These are phyloP conservation scores for Eremothecium sinecaudum DNA, from an alignment of 1,139 yeast genomes.

Conservation along the genomic window DNA sequence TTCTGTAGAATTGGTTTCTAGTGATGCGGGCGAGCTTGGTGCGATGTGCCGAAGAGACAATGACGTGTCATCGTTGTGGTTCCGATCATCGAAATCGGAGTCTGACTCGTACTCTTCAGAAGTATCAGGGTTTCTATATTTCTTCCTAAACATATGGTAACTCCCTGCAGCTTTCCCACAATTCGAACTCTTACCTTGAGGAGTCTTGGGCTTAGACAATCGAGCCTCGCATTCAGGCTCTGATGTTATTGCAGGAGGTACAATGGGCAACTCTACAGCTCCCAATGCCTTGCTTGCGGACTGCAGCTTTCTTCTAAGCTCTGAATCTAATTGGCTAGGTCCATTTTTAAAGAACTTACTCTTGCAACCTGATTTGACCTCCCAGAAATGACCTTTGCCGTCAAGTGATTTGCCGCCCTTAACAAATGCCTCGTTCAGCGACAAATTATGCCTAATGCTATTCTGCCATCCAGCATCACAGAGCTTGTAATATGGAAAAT, in stretches of 20 bases:
- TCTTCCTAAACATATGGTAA: constrained; percentile 2
- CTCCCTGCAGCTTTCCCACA: constrained; percentile 1
- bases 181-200: background rate
- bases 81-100: background rate
- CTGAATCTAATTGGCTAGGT: constrained; percentile 14
- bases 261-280: background rate
- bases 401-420: constrained; percentile 89
- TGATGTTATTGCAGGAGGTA: background rate
- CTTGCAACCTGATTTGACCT: constrained; percentile 75
- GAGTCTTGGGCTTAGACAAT: background rate
- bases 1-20: background rate
- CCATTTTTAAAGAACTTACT: constrained; percentile 61
- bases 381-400: constrained; percentile 97
- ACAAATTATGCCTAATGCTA: constrained; percentile 72
- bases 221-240: background rate
- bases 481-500: constrained; percentile 72
- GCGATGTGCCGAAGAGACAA: background rate
- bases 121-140: constrained; percentile 6
- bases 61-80: background rate
- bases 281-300: background rate
- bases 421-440: constrained; percentile 76
- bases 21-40: constrained; percentile 1
- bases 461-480: constrained; percentile 94
- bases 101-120: constrained; percentile 4
- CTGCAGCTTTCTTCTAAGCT: constrained; percentile 19